These are phyloP conservation scores for Saprolegnia diclina DNA, from an alignment of 352 stramenopile genomes.

Conservation along the genomic window DNA sequence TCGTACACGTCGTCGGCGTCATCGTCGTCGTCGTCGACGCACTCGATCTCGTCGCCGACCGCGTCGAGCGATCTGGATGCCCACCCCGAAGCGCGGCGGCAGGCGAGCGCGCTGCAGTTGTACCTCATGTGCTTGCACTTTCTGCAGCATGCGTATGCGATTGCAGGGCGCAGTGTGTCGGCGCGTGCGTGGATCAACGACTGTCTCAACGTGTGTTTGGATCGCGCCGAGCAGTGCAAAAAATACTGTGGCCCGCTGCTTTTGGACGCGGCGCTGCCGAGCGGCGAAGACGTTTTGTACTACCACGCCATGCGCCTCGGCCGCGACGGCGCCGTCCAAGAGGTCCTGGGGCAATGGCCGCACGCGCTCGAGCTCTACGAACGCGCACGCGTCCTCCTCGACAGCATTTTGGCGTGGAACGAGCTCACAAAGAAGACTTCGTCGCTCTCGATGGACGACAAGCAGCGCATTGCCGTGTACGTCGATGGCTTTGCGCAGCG, in stretches of 20 bases:
- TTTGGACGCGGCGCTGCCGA: neutral
- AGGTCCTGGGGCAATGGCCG: conserved; percentile 55
- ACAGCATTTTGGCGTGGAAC: conserved; percentile 9
- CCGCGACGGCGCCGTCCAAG: conserved; percentile 57
- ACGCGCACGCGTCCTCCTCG: conserved; percentile 7
- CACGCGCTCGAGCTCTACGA: conserved; percentile 5
- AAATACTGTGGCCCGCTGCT: conserved; percentile 34
- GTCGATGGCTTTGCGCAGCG: neutral
- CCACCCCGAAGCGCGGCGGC: neutral
- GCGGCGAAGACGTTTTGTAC: conserved; percentile 56
- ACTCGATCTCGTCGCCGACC: neutral
- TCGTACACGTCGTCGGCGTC: neutral
- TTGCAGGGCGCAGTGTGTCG: conserved; percentile 45
- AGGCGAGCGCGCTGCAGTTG: conserved; percentile 36
- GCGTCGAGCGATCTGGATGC: neutral
- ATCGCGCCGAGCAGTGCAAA: conserved; percentile 62
- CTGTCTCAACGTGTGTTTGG: conserved; percentile 53
- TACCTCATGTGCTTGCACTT: conserved; percentile 69
- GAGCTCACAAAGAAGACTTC: neutral
- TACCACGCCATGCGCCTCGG: conserved; percentile 54
- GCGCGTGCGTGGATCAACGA: conserved; percentile 56
- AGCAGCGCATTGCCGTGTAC: neutral
- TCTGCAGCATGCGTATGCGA: conserved; percentile 45
- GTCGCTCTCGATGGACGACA: neutral
- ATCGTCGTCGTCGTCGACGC: neutral